A percentile compares a stretch with the other conserved stretches of the same genome.
phyloP scores from a whole-genome alignment of 2,329 filamentous ascomycete genomes.

The Curvularia sp. region DNA sequence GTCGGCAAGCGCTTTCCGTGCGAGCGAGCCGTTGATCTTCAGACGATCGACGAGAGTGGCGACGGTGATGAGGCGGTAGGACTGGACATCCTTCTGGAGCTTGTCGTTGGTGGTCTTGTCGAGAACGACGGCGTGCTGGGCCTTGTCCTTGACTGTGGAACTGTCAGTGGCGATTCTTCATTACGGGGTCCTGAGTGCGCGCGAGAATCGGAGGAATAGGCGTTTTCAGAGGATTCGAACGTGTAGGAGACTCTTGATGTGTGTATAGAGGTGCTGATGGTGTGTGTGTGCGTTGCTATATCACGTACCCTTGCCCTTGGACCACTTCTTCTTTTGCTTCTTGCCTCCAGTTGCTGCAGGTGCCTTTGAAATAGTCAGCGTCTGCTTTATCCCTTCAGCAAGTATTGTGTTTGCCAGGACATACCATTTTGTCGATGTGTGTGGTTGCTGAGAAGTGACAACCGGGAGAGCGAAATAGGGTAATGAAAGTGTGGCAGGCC shows the following conservation, averaged over 20 bases:
- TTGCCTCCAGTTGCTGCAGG: slow-evolving; percentile 71
- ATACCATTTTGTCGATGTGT: slow-evolving; percentile 55
- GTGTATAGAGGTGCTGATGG: slow-evolving; percentile 16
- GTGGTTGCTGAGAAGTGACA: slow-evolving; percentile 41
- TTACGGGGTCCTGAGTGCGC: slow-evolving; percentile 12
- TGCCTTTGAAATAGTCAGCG: slow-evolving; percentile 37
- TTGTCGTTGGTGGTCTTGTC: slow-evolving; percentile 98
- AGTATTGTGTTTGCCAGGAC: slow-evolving; percentile 14
- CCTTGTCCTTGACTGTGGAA: slow-evolving; percentile 98
- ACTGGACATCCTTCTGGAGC: slow-evolving; percentile 99
- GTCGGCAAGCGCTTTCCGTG: slow-evolving; percentile 85
- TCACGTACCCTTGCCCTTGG: slow-evolving; percentile 65
- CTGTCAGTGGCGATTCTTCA: slow-evolving; percentile 37
- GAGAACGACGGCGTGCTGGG: slow-evolving; percentile 98
- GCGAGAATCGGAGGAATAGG: slow-evolving; percentile 8
- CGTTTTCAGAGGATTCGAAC: background rate
- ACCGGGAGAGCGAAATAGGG: slow-evolving; percentile 10
- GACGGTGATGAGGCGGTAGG: slow-evolving; percentile 98
- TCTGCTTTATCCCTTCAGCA: background rate
- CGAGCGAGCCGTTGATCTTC: slow-evolving; percentile 99
- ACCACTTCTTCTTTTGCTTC: slow-evolving; percentile 87
- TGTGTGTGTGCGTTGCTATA: slow-evolving; percentile 25
- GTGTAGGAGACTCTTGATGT: slow-evolving; percentile 6
- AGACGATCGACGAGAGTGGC: slow-evolving; percentile 98
- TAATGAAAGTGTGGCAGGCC: background rate